A percentile compares a stretch with the other conserved stretches of the same genome.
Conservation (phyloP, 768 basidiomycete species). For the Podaxis sp. region DNA sequence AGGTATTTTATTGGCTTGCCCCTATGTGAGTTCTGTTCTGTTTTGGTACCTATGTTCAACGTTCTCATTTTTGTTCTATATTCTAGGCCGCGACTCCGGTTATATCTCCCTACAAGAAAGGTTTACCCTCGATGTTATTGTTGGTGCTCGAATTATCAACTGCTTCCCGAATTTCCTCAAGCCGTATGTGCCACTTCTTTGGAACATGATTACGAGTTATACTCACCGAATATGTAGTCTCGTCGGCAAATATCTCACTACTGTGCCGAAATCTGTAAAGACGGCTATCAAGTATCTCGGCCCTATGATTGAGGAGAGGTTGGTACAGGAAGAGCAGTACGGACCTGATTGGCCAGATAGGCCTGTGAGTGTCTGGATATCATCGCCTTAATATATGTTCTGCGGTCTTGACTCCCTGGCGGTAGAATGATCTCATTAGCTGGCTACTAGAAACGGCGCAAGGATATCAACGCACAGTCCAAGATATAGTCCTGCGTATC, state of each 20-base stretch:
- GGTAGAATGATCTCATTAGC: slow-evolving; percentile 44
- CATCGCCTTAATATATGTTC: not conserved
- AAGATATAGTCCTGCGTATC: slow-evolving; percentile 24
- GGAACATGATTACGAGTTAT: not conserved
- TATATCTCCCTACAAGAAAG: slow-evolving; percentile 24
- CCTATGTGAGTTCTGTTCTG: slow-evolving; percentile 33
- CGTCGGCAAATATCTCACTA: slow-evolving; percentile 25
- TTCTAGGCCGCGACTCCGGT: slow-evolving; percentile 23
- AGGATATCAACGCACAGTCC: slow-evolving; percentile 28
- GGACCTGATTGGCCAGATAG: slow-evolving; percentile 31
- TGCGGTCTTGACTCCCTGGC: not conserved
- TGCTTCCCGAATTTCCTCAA: slow-evolving; percentile 22
- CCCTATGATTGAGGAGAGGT: slow-evolving; percentile 32
- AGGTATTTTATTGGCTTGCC: slow-evolving; percentile 50
- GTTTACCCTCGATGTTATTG: slow-evolving; percentile 21
- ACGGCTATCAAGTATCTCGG: slow-evolving; percentile 26
- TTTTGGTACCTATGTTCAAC: not conserved
- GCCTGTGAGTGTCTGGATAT: slow-evolving; percentile 25
- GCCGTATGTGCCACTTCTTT: slow-evolving; percentile 18
- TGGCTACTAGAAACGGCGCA: slow-evolving; percentile 44
- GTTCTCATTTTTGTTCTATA: not conserved
- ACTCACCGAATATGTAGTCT: slow-evolving; percentile 16
- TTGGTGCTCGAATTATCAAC: slow-evolving; percentile 22
- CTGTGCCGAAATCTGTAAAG: slow-evolving; percentile 22
- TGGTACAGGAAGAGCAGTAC: slow-evolving; percentile 27